phyloP scores from a whole-genome alignment of 371 early-diverging fungal genomes.

The Coemansia sp. region DNA sequence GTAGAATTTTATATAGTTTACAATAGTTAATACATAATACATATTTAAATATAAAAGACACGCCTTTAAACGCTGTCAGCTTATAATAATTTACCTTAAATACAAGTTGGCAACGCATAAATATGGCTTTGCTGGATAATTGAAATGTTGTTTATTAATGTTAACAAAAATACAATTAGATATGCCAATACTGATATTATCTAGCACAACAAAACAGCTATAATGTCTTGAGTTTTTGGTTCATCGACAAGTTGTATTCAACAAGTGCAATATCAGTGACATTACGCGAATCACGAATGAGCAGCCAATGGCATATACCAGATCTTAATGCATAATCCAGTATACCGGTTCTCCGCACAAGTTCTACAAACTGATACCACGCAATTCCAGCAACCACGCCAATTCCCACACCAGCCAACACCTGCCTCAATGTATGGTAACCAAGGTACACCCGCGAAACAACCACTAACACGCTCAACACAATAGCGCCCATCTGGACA shows the following conservation, averaged over 20 bases:
- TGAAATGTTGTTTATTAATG: background rate
- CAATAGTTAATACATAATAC: background rate
- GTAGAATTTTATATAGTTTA: background rate
- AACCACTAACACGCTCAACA: conserved; percentile 11
- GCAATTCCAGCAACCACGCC: conserved; percentile 62
- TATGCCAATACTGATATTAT: background rate
- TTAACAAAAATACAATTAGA: background rate
- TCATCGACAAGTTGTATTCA: conserved; percentile 31
- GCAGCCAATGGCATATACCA: conserved; percentile 53
- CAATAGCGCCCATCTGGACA: conserved; percentile 26
- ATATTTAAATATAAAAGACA: background rate
- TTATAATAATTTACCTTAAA: background rate
- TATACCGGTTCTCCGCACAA: conserved; percentile 50
- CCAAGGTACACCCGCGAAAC: conserved; percentile 71
- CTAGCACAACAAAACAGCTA: background rate
- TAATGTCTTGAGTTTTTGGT: background rate
- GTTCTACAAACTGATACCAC: conserved; percentile 61
- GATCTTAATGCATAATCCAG: conserved; percentile 55
- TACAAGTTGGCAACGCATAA: background rate
- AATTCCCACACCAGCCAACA: conserved; percentile 64
- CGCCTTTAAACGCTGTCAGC: background rate
- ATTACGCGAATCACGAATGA: conserved; percentile 58
- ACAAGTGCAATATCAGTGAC: conserved; percentile 26
- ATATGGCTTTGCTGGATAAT: background rate
- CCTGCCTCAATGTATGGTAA: conserved; percentile 81